A percentile compares a stretch with the other conserved stretches of the same genome.
Conservation (phyloP, 257 asterid species). For the Forsythia viridissima region DNA sequence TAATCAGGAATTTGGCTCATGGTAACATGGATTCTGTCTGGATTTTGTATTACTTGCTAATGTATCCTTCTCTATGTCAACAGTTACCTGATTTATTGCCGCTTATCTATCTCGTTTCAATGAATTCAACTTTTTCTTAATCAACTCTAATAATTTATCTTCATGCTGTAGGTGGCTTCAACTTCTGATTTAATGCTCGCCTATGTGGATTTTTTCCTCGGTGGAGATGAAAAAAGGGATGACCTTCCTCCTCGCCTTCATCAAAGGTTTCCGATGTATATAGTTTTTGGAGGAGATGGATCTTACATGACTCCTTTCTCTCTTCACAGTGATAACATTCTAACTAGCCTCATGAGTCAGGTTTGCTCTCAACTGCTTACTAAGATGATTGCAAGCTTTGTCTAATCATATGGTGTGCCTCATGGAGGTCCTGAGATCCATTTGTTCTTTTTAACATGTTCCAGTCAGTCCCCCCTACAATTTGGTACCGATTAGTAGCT, state of each 20-base stretch:
- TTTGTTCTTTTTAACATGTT: slow-evolving; percentile 28
- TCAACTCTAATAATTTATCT: slow-evolving; percentile 21
- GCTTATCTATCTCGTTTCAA: slow-evolving; percentile 1
- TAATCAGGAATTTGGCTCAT: slow-evolving; percentile 3
- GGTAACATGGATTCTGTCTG: neutral
- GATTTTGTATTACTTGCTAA: slow-evolving; percentile 2
- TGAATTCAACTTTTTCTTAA: slow-evolving; percentile 18
- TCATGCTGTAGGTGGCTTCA: slow-evolving; percentile 68
- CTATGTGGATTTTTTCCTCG: slow-evolving; percentile 89
- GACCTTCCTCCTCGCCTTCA: slow-evolving; percentile 86
- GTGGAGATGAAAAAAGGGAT: slow-evolving; percentile 86
- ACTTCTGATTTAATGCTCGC: slow-evolving; percentile 86
- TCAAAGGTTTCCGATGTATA: slow-evolving; percentile 78
- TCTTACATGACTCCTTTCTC: slow-evolving; percentile 90
- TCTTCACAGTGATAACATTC: slow-evolving; percentile 73
- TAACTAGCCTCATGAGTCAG: slow-evolving; percentile 85
- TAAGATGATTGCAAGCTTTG: slow-evolving; percentile 13
- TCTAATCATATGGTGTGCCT: slow-evolving; percentile 6
- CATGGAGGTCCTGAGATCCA: slow-evolving; percentile 22
- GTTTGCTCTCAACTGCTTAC: slow-evolving; percentile 34
- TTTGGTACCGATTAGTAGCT: slow-evolving; percentile 84
- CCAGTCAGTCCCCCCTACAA: slow-evolving; percentile 88
- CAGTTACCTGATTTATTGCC: neutral
- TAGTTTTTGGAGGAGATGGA: slow-evolving; percentile 91
- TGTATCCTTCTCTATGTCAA: slow-evolving; percentile 6